Percentiles rank a stretch among this genome's conserved stretches.
Evolutionary conservation across 495 filamentous ascomycete genomes (phyloP).

Genomic region (Terfezia claveryi): DNA sequence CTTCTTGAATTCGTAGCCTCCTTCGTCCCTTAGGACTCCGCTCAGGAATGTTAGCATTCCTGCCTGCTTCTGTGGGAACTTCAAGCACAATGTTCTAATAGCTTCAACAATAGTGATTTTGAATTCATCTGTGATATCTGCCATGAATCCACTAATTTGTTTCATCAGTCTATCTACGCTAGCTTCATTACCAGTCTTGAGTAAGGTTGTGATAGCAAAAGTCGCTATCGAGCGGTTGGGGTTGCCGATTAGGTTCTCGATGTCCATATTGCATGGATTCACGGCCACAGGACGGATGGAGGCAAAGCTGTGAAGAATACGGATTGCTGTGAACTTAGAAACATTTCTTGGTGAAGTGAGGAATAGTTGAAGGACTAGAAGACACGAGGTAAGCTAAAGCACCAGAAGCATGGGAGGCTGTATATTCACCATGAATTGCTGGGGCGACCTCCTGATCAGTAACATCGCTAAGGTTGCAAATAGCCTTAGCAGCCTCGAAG

Average conservation of each 20-base stretch:
- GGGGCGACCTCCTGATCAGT: conserved; percentile 79
- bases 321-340: conserved; percentile 92
- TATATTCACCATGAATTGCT: conserved; percentile 45
- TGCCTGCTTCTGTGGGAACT: conserved; percentile 94
- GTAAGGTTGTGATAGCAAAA: conserved; percentile 88
- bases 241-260: conserved; percentile 88
- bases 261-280: conserved; percentile 84
- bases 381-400: not conserved
- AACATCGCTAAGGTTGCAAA: conserved; percentile 82
- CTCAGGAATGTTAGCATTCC: conserved; percentile 95
- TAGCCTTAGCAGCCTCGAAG: conserved; percentile 95
- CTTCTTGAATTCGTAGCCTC: conserved; percentile 95
- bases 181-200: conserved; percentile 94
- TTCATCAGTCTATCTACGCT: conserved; percentile 97
- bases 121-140: conserved; percentile 95
- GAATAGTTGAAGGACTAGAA: conserved; percentile 66
- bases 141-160: conserved; percentile 93
- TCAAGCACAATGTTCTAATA: conserved; percentile 84
- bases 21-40: conserved; percentile 83
- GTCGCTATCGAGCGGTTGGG: conserved; percentile 94
- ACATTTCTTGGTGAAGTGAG: conserved; percentile 89
- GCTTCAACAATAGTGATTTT: conserved; percentile 99
- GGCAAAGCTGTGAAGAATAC: conserved; percentile 89
- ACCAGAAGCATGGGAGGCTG: not conserved
- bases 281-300: conserved; percentile 86